phyloP scores from a whole-genome alignment of 352 stramenopile genomes.

The Pythium monospermum region DNA sequence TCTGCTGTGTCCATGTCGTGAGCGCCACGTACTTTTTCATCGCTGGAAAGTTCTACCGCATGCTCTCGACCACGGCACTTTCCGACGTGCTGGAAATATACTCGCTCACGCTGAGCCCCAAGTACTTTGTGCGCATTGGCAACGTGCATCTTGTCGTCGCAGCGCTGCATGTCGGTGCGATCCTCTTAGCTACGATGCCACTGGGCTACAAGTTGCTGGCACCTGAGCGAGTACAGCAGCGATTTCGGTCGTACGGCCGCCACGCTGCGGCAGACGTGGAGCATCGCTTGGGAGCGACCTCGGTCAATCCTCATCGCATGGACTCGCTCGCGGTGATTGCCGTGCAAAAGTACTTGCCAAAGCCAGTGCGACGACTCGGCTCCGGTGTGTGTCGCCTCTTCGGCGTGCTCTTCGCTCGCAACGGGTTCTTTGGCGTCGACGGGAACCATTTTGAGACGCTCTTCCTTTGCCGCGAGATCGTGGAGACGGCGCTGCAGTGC shows the following conservation, averaged over 20 bases:
- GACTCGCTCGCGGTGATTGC: too few relatives aligned
- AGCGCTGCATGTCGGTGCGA: neutral
- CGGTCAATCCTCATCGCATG: too few relatives aligned
- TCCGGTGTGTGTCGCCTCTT: too few relatives aligned
- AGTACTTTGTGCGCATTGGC: neutral
- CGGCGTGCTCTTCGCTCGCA: neutral
- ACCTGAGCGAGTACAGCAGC: too few relatives aligned
- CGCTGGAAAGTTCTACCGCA: neutral
- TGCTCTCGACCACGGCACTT: neutral
- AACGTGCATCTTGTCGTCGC: neutral
- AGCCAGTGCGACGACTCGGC: too few relatives aligned
- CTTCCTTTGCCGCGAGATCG: constrained; percentile 11
- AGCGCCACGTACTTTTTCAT: neutral
- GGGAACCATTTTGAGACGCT: constrained; percentile 11
- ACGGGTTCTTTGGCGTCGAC: constrained; percentile 12
- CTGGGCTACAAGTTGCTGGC: too few relatives aligned
- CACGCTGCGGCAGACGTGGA: too few relatives aligned
- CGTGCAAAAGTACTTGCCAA: too few relatives aligned
- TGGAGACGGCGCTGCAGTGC: constrained; percentile 12
- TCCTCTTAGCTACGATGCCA: too few relatives aligned
- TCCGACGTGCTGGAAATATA: neutral
- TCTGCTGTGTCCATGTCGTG: neutral
- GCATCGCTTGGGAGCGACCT: too few relatives aligned
- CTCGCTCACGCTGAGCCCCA: neutral
- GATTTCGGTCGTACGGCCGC: too few relatives aligned